Base-by-base conservation (phyloP, 2,329 filamentous ascomycete genomes). In the Talaromyces pinophilus region DNA sequence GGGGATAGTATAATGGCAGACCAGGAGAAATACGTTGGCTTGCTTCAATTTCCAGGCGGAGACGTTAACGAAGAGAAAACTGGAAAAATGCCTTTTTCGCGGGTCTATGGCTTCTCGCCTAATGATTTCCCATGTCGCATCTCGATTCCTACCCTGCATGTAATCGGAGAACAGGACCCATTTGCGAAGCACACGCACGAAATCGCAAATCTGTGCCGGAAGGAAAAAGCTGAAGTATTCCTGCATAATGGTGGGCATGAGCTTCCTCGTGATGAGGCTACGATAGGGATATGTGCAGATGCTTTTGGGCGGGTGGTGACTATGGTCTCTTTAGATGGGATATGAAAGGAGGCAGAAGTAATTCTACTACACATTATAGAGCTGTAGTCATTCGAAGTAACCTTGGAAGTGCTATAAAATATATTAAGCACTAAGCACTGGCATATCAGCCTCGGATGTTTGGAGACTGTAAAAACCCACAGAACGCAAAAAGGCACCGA, bases 241-340 rank as follows among this genome's bases (percentile, higher is more conserved):
- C 10, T 62, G 28, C 60, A 62, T 30, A 33, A 42, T 22, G 60
- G 60, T n/a, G 46, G 60, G 3, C 60, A 62, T 54, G 60, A 62
- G 10, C 46, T 62, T 62, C 60, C 60, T 42, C 55, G 55, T 38
- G 30, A 25, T 42, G 55, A 38, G 17, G 55, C 19, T n/a, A 42
- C 55, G 5, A 15, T 59, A 22, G 17, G 22, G 10, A 38, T 33
- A 59, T 59, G 30, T 40, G 33, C 55, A n/a, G 38, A 38, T 19
- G 33, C n/a, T 15, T 59, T 59, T 59, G 55, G 33, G 38, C n/a
- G 33, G 13, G 19, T 42, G 5, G 28, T 42, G 17, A 30, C 35
- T 13, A 40, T 59, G 55, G 55, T 30, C 42, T 38, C 55, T 5
- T 38, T 59, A 25, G 50, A 55, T 55, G 50, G 50, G 25, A 33